Evolutionary conservation across 129 eudicot genomes (phyloP), one percentile per base, ranked within the genome.

Genomic region (Flaveria robusta): DNA sequence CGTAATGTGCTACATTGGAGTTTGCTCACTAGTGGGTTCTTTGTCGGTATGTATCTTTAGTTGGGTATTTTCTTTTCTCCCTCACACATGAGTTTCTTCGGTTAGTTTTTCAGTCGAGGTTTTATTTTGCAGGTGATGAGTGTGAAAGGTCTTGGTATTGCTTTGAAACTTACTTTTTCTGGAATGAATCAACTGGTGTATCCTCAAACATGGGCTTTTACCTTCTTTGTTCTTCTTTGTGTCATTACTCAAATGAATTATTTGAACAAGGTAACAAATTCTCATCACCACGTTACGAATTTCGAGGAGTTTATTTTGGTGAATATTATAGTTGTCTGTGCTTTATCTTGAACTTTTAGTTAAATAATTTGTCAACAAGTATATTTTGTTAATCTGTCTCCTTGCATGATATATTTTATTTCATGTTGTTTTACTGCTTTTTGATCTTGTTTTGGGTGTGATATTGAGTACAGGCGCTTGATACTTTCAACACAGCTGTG

Each of bases 61-160:
- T 42, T 60, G 52, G 4, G 43, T 27, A 16, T 55, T 26, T 63
- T 55, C 13, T 47, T 9, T 65, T 37, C 29, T 15, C 24, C 8
- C 18, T 9, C 7, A 9, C 13, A 34, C 22, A 2, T 9, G 4
- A 19, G 22, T 70, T 26, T 23, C 58, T 63, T 18, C 66, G 3
- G 19, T 3, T 64, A 41, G 24, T 7, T 11, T 52, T 15, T 52
- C 9, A 26, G 58, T 39, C 45, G 2, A 4, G 52, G 42, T 14
- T 47, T 70, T 49, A 24, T 68, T 29, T 83, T 76, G 67, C 88
- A 93, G 98, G 98, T 93, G 65, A 93, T 93, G 98, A 90, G 98
- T 79, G 97, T 90, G 82, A 93, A 93, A 87, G 97, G 96, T 63
- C 82, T 93, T 69, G 96, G 98, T 26, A 93, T 93, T 63, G 98